Conservation (phyloP, 2,329 filamentous ascomycete species). For the Lachnellula subtilissima region DNA sequence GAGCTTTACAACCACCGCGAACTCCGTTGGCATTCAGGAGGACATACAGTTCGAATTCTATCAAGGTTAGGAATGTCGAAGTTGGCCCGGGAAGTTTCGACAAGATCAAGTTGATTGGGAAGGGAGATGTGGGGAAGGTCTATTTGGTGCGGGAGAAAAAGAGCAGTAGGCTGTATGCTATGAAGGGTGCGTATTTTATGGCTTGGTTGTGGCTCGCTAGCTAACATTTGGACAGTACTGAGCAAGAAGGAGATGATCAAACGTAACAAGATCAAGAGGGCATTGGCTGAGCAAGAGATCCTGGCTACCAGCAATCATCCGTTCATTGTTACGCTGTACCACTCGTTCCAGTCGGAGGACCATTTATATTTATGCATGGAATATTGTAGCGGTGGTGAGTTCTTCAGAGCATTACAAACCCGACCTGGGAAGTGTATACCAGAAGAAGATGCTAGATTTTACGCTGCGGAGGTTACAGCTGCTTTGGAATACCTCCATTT, state of each 20-base stretch:
- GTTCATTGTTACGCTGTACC: slow-evolving; percentile 97
- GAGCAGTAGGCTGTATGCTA: slow-evolving; percentile 88
- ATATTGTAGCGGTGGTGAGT: slow-evolving; percentile 97
- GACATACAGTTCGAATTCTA: slow-evolving; percentile 98
- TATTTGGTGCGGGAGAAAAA: slow-evolving; percentile 98
- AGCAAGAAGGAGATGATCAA: slow-evolving; percentile 99
- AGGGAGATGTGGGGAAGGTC: slow-evolving; percentile 97
- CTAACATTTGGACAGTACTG: slow-evolving; percentile 57
- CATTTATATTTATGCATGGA: slow-evolving; percentile 99
- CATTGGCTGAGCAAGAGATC: slow-evolving; percentile 95
- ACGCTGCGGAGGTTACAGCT: slow-evolving; percentile 94
- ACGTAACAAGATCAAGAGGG: slow-evolving; percentile 99
- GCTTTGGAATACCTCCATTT: slow-evolving; percentile 94
- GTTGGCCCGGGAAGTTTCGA: slow-evolving; percentile 94
- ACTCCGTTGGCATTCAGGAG: slow-evolving; percentile 76
- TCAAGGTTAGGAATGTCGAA: slow-evolving; percentile 96
- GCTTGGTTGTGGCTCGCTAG: slow-evolving; percentile 1
- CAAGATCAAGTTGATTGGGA: slow-evolving; percentile 99
- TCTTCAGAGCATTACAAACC: slow-evolving; percentile 94
- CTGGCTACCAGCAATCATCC: slow-evolving; percentile 97
- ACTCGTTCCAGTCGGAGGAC: slow-evolving; percentile 98
- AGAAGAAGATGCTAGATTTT: slow-evolving; percentile 94
- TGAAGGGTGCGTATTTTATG: slow-evolving; percentile 71
- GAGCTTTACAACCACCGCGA: slow-evolving; percentile 61
- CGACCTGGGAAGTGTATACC: slow-evolving; percentile 95